phyloP scores from a whole-genome alignment of 2,329 filamentous ascomycete genomes.

The Apiospora phragmitis region DNA sequence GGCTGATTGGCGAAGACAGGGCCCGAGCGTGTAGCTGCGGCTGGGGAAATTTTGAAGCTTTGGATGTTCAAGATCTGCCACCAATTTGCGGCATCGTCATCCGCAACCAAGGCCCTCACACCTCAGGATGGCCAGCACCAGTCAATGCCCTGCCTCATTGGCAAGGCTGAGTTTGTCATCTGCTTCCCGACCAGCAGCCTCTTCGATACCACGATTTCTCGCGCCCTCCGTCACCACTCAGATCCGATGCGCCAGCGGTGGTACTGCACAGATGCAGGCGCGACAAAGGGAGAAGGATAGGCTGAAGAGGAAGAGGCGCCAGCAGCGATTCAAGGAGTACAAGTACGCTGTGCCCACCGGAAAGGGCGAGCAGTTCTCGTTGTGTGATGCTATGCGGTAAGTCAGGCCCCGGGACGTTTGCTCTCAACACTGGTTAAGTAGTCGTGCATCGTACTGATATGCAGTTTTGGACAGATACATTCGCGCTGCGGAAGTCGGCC shows the following conservation, averaged over 20 bases:
- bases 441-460: background rate
- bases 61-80: constrained; percentile 1
- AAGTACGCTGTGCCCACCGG: constrained; percentile 59
- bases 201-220: constrained; percentile 49
- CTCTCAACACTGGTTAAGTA: background rate
- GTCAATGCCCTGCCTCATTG: constrained; percentile 56
- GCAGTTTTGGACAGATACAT: constrained; percentile 69
- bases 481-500: constrained; percentile 88
- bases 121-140: constrained; percentile 38
- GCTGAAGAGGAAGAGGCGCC: constrained; percentile 58
- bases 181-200: constrained; percentile 39
- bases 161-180: constrained; percentile 49
- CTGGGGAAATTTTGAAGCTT: constrained; percentile 21
- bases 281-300: constrained; percentile 52
- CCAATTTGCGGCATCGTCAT: constrained; percentile 2
- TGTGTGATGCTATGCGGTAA: constrained; percentile 92
- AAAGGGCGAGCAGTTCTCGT: constrained; percentile 70
- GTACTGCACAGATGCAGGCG: constrained; percentile 30
- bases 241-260: constrained; percentile 41
- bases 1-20: background rate
- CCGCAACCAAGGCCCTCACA: background rate
- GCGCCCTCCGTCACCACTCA: constrained; percentile 45
- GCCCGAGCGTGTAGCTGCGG: constrained; percentile 1
- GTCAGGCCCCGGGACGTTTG: constrained; percentile 23
- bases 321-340: constrained; percentile 68